Evolutionary conservation across 192 early-diverging fungal species (phyloP), one percentile per base, ranked within the genome.

Genomic region (Chytriomyces hyalinus): DNA sequence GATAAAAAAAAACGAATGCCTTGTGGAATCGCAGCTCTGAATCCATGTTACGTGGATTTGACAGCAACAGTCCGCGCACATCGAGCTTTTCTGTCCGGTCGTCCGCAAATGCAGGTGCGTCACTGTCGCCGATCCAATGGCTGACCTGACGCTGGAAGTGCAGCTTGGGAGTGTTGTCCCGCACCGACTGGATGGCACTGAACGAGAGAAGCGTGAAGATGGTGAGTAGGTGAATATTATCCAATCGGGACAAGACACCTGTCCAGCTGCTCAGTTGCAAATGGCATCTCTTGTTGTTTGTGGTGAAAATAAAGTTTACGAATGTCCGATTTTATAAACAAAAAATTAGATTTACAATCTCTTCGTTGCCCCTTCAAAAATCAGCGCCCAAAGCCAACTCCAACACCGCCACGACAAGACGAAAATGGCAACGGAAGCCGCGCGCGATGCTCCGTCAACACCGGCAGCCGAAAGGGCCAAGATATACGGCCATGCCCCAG

Each of bases 21-120:
- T 85, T 78, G 70, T 85, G 81, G 65, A 81, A 85, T 26, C 67
- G n/a, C 4, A 82, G 62, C 67, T 85, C 84, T 22, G 81, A 71
- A 45, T 81, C 79, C 71, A 82, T 82, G 46, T 82, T 85, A 26
- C 68, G 70, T 4, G 84, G 84, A 36, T 85, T 79, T n/a, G 78
- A 43, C 8, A 77, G 67, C 73, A 85, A 49, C 59, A 85, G 61
- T 6, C 70, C 76, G 5, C 76, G 76, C 59, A 85, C 78, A 45
- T 85, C 84, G 11, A 85, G 73, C 64, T 76, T 67, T 48, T 79
- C 78, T 20, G 81, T 78, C 9, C 79, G 70, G 67, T 82, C 84
- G 28, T 74, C 74, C 57, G 82, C 81, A 48, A 79, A 57, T 7
- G 62, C 45, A 9, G 49, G 47, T 17, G n/a, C 49, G 10, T 66